Conservation (phyloP, 805 yeast species). For the Pichia deserticola region DNA sequence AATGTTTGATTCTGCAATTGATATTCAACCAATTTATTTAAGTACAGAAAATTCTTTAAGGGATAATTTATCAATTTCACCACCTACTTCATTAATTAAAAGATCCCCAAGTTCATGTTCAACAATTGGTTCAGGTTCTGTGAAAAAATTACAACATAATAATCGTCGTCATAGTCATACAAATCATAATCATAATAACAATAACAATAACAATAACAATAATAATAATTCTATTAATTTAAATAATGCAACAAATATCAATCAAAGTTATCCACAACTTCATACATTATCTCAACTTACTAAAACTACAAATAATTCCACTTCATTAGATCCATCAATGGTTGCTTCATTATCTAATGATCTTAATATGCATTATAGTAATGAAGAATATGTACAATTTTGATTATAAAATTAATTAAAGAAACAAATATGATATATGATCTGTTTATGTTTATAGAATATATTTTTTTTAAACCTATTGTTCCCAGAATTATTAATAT, state of each 20-base stretch:
- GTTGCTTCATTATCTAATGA: neutral
- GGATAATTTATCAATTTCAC: neutral
- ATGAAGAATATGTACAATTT: constrained; percentile 1
- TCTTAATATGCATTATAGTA: neutral
- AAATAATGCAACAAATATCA: neutral
- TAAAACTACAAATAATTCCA: no score
- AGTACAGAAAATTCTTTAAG: neutral
- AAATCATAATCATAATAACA: neutral
- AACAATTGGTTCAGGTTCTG: constrained; percentile 5
- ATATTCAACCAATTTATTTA: neutral
- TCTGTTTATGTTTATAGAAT: neutral
- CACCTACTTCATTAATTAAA: neutral
- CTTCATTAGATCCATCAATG: neutral
- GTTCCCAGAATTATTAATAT: no score
- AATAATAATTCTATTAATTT: neutral
- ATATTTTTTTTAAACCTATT: neutral
- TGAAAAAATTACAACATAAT: constrained; percentile 12
- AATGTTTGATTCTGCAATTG: constrained; percentile 2
- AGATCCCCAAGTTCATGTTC: constrained; percentile 13
- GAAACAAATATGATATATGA: no score
- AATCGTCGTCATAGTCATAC: constrained; percentile 6
- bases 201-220: neutral
- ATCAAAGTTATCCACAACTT: neutral
- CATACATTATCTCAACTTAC: neutral
- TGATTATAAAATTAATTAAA: neutral